A percentile compares a stretch with the other conserved stretches of the same genome.
Conservation (phyloP, 176 grass and related monocot genomes). For the Rhynchospora tenuis region DNA sequence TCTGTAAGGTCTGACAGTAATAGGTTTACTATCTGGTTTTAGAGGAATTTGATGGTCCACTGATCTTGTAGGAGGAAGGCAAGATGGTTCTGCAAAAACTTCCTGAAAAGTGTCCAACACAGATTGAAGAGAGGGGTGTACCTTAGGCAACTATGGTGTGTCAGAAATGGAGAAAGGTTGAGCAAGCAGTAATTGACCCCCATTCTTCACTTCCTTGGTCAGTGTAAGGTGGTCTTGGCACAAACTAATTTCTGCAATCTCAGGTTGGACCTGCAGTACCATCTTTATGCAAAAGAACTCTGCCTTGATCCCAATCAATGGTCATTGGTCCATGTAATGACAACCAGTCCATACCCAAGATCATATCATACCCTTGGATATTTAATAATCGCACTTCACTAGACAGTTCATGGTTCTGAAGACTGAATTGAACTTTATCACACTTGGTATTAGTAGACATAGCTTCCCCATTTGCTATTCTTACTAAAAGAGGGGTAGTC, state of each 20-base stretch:
- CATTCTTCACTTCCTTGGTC: too few relatives aligned
- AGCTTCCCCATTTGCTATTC: too few relatives aligned
- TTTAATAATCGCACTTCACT: too few relatives aligned
- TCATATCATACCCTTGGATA: background rate
- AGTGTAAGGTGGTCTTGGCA: too few relatives aligned
- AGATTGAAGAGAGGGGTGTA: background rate
- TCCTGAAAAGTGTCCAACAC: background rate
- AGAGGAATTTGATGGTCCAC: background rate
- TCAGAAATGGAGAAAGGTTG: rapidly evolving
- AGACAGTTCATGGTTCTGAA: too few relatives aligned
- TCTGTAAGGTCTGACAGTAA: background rate
- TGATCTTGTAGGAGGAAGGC: background rate
- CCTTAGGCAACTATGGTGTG: background rate
- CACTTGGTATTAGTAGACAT: too few relatives aligned
- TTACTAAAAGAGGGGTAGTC: too few relatives aligned
- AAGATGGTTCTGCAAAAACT: background rate
- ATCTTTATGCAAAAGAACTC: too few relatives aligned
- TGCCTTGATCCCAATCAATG: background rate
- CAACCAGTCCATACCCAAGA: background rate
- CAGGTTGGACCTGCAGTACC: too few relatives aligned
- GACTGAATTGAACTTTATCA: too few relatives aligned
- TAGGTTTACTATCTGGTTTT: background rate
- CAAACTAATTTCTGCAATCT: too few relatives aligned
- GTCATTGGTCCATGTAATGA: background rate
- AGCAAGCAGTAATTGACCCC: too few relatives aligned